Conservation (phyloP, 148 eudicot species). For the Fagopyrum tataricum region DNA sequence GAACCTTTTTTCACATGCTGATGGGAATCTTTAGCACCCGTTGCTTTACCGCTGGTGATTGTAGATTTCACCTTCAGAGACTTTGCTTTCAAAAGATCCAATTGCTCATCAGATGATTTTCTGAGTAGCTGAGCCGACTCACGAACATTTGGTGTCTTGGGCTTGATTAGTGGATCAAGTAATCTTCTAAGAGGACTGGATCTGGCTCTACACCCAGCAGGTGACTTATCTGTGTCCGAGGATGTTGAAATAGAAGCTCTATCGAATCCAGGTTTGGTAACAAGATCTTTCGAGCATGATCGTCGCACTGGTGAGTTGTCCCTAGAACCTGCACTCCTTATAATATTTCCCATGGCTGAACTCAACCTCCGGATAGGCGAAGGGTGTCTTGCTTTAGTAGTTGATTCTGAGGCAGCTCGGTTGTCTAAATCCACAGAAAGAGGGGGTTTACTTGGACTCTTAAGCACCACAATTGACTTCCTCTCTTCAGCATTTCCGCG, state of each 20-base stretch:
- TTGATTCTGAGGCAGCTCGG: slow-evolving; percentile 22
- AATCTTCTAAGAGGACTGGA: slow-evolving; percentile 84
- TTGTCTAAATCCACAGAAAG: slow-evolving; percentile 22
- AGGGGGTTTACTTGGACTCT: slow-evolving; percentile 20
- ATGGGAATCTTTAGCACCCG: slow-evolving; percentile 21
- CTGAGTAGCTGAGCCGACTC: slow-evolving; percentile 10
- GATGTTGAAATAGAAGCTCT: slow-evolving; percentile 23
- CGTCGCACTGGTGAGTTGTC: slow-evolving; percentile 37
- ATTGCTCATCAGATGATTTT: slow-evolving; percentile 24
- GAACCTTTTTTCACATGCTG: slow-evolving; percentile 24
- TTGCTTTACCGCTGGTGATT: slow-evolving; percentile 16
- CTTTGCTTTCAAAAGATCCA: slow-evolving; percentile 21
- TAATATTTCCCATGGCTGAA: slow-evolving; percentile 36
- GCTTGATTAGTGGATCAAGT: slow-evolving; percentile 67
- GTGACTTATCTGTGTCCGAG: slow-evolving; percentile 26
- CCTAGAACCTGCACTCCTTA: slow-evolving; percentile 38
- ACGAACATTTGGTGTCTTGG: slow-evolving; percentile 28
- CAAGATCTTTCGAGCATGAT: slow-evolving; percentile 28
- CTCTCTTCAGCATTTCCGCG: slow-evolving; percentile 33
- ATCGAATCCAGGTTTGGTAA: slow-evolving; percentile 24
- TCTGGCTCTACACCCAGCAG: slow-evolving; percentile 32
- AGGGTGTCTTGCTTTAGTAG: slow-evolving; percentile 34
- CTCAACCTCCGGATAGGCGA: slow-evolving; percentile 68
- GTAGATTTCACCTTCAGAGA: slow-evolving; percentile 28
- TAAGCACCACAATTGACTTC: slow-evolving; percentile 20